phyloP scores from a whole-genome alignment of 192 early-diverging fungal species.

The Dimargaris cristalligena region DNA sequence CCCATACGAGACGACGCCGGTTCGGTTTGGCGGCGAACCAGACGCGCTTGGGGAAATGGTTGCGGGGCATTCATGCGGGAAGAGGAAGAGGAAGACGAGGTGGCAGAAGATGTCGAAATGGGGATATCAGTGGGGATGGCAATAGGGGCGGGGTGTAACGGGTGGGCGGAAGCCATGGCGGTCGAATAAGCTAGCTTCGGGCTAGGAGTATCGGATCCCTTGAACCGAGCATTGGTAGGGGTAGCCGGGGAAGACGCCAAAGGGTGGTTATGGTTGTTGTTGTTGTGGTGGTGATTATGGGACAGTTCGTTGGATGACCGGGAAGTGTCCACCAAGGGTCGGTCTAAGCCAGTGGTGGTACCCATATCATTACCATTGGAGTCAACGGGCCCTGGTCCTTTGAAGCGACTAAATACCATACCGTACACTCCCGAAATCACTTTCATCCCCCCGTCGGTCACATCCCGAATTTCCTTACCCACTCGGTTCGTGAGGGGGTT shows the following conservation, averaged over 20 bases:
- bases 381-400: conserved; percentile 10
- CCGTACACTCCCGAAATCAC: conserved; percentile 28
- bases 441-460: conserved; percentile 27
- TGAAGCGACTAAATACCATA: conserved; percentile 21
- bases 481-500: conserved; percentile 20
- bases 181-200: not conserved
- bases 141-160: not conserved
- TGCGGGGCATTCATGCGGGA: not conserved
- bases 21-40: conserved; percentile 3
- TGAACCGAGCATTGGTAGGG: not conserved
- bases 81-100: not conserved
- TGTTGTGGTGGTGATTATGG: not conserved
- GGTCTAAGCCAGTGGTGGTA: not conserved
- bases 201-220: not conserved
- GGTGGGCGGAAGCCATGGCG: too few relatives aligned
- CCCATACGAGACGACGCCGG: not conserved
- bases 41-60: not conserved
- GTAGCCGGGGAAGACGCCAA: not conserved
- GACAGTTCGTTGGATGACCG: not conserved
- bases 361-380: not conserved
- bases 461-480: conserved; percentile 27
- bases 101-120: not conserved
- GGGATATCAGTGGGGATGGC: not conserved
- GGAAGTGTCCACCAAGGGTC: not conserved
- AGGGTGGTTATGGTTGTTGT: not conserved